Evolutionary conservation across 225 moss, liverwort and hornwort genomes (phyloP), one percentile per base, ranked within the genome.

Genomic region (Asterella californica): DNA sequence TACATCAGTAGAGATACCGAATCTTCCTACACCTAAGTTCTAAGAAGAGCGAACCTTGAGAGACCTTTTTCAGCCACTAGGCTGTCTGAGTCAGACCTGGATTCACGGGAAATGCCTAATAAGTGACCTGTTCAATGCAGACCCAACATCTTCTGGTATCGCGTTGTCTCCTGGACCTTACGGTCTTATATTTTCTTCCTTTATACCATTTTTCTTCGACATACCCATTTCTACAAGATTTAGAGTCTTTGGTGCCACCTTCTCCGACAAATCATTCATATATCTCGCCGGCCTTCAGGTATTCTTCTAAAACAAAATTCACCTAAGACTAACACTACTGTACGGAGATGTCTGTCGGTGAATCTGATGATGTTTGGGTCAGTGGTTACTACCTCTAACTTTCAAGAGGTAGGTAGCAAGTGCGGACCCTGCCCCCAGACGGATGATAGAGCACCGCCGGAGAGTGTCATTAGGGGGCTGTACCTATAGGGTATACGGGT

Each of bases 231-330:
- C 96, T 34, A 94, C 90, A 62, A 89, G 90, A 63, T 97, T 94
- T 78, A 90, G 90, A 83, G 85, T 94, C 33, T 93, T 97, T 78
- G 93, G 94, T 47, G 87, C 86, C 47, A 85, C 90, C 70, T 97
- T 97, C 81, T 97, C 96, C 11, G 94, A 94, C 87, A 97, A 97
- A 79, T 94, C 96, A 34, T 97, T 97, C 83, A 89, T 97, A 76
- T 97, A 97, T 70, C 89, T 94, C 24, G 96, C 93, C 0, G 96
- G 96, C 47, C 85, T 94, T 61, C 96, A 96, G 94, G 94, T 94
- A 63, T 7, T 32, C 14, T 57, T 34, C 83, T 42, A 42, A 42
- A 42, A 42, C 42, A 42, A 7, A 42, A 2, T 42, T 42, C 42
- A 2, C 4, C 7, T 42, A 3, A 7, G 42, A n/a, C n/a, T 42